Conservation (phyloP, 106 monocot species). For the Cymbidium sinense region DNA sequence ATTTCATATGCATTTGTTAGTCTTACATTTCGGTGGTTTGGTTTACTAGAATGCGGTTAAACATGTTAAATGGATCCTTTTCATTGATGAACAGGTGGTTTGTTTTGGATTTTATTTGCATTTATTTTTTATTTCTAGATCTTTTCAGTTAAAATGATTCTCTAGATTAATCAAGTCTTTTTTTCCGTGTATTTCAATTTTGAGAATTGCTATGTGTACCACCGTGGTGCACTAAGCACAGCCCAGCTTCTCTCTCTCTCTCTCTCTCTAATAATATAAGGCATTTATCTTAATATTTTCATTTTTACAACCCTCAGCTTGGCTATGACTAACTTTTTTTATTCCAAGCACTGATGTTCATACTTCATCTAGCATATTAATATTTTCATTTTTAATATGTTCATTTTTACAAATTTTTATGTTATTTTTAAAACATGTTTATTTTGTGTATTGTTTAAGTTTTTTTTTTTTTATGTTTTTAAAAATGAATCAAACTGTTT, state of each 20-base stretch:
- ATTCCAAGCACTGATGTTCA: background rate
- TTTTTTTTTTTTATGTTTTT: too few relatives aligned
- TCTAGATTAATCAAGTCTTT: background rate
- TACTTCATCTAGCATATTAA: background rate
- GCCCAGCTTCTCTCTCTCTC: too few relatives aligned
- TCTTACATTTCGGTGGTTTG: background rate
- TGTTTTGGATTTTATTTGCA: background rate
- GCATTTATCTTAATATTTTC: background rate
- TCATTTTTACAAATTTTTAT: too few relatives aligned
- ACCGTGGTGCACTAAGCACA: background rate
- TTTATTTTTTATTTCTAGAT: background rate
- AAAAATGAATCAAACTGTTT: too few relatives aligned
- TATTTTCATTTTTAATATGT: too few relatives aligned
- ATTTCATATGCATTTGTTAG: background rate
- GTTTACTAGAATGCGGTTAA: background rate
- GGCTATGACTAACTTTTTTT: background rate
- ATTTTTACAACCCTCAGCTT: background rate
- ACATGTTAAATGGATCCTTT: background rate
- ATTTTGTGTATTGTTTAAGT: too few relatives aligned
- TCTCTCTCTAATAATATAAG: too few relatives aligned
- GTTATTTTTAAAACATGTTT: too few relatives aligned
- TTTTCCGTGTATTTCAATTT: background rate
- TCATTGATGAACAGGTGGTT: background rate
- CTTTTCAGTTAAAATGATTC: background rate
- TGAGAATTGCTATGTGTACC: background rate